Base-by-base conservation (phyloP, 345 rosid genomes). In the Pugionium dolabratum region DNA sequence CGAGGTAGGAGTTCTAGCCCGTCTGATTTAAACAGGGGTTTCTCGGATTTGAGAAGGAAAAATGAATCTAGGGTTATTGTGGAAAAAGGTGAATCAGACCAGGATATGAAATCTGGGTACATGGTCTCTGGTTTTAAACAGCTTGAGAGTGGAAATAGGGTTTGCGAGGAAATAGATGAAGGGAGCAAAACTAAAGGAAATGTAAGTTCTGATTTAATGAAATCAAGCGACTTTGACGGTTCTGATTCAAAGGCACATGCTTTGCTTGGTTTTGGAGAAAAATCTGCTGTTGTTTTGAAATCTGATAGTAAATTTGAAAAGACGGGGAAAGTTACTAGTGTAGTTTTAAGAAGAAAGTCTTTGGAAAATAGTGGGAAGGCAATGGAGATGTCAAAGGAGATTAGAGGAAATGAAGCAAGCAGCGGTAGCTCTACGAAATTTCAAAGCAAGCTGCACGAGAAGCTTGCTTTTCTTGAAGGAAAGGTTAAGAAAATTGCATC, bases 401-500 rank as follows among this genome's bases (percentile, higher is more conserved):
- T 74, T 46, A 76, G 55, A 42, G 49, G 69, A 50, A 64, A 56
- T 42, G 79, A 75, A 37, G 80, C 79, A 41, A 64, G 72, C 25
- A 67, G 41, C 0, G 62, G 69, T 36, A 33, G 55, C 30, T 60
- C 64, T 54, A 32, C 50, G 18, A 89, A 84, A 45, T 79, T 80
- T 52, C 85, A 83, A 0, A 85, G 93, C 62, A 91, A 82, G 77
- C 85, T 95, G 58, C 95, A 95, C n/a, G 94, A 91, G 71, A 91
- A 86, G 85, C 96, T 95, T 40, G 92, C 96, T 34, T 91, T 91
- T 79, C 71, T 95, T 30, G 99, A 91, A 75, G 96, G 94, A 6
- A 95, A 89, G 78, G 99, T 95, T 60, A 89, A 91, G 80, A 86
- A 95, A 63, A 89, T 95, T 39, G 94, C 97, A 6, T 85, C 95